Percentiles rank a stretch among this genome's conserved stretches.
These are phyloP conservation scores for Moesziomyces aphidis DNA, from an alignment of 1,284 basidiomycete genomes.

Conservation along the genomic window DNA sequence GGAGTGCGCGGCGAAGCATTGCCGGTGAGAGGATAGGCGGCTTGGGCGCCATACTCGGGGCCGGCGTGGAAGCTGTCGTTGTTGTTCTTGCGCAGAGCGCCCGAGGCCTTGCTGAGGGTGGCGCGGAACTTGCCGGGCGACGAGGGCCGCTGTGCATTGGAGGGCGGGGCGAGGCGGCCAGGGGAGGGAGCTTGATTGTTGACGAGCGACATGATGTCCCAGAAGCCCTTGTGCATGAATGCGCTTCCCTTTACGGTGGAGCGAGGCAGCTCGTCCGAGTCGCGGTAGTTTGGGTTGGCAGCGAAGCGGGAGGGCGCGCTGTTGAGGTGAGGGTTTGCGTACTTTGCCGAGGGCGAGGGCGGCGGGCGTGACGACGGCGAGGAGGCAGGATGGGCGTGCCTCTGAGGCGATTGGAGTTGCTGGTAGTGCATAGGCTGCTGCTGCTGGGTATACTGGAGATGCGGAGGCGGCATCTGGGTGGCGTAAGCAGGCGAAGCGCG, in stretches of 20 bases:
- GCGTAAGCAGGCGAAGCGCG: constrained; percentile 13
- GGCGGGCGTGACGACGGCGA: constrained; percentile 22
- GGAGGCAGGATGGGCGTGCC: constrained; percentile 10
- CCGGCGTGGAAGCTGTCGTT: constrained; percentile 42
- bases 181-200: constrained; percentile 41
- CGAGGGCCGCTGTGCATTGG: constrained; percentile 26
- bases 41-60: constrained; percentile 34
- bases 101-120: constrained; percentile 56
- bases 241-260: constrained; percentile 52
- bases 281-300: constrained; percentile 15
- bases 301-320: constrained; percentile 46
- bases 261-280: constrained; percentile 30
- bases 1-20: constrained; percentile 19
- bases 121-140: constrained; percentile 47
- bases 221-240: constrained; percentile 65
- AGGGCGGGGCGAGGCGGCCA: constrained; percentile 33
- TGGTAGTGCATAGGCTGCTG: constrained; percentile 11
- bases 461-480: constrained; percentile 1
- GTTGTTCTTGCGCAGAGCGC: constrained; percentile 39
- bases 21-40: constrained; percentile 2
- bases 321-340: constrained; percentile 41
- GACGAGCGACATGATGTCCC: constrained; percentile 61
- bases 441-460: constrained; percentile 31
- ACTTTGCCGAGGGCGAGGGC: constrained; percentile 37
- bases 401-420: constrained; percentile 21